A percentile compares a stretch with the other conserved stretches of the same genome.
These are phyloP conservation scores for Protea cynaroides DNA, from an alignment of 164 flowering plant species.

Conservation along the genomic window DNA sequence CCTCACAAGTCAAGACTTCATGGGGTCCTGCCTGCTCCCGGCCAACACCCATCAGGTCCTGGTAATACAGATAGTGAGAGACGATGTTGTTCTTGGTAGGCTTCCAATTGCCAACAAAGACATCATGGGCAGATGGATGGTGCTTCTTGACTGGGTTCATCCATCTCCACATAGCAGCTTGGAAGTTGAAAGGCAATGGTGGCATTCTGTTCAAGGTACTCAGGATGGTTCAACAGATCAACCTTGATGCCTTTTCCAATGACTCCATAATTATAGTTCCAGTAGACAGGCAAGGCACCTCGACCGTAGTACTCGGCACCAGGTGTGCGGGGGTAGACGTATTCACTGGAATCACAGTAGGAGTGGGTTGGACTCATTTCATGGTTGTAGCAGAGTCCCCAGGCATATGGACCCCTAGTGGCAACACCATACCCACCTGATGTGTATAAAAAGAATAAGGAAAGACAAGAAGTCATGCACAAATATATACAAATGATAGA, in stretches of 20 bases:
- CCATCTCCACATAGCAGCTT: slow-evolving; percentile 77
- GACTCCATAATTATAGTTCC: slow-evolving; percentile 80
- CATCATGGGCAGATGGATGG: slow-evolving; percentile 80
- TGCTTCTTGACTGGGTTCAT: slow-evolving; percentile 61
- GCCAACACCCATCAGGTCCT: slow-evolving; percentile 74
- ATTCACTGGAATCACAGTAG: slow-evolving; percentile 58
- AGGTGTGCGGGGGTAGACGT: slow-evolving; percentile 70
- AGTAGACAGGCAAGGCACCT: slow-evolving; percentile 91
- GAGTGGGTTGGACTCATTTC: slow-evolving; percentile 80
- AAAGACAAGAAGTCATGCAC: too few species aligned
- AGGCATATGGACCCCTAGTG: slow-evolving; percentile 81
- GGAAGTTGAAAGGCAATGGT: slow-evolving; percentile 81
- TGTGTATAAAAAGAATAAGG: not conserved
- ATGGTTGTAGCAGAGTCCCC: slow-evolving; percentile 87
- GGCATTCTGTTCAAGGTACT: slow-evolving; percentile 79
- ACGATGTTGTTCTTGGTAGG: slow-evolving; percentile 74
- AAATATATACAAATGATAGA: too few species aligned
- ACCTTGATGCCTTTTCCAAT: slow-evolving; percentile 55
- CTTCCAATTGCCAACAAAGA: slow-evolving; percentile 79
- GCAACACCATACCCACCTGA: slow-evolving; percentile 94
- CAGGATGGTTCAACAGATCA: slow-evolving; percentile 74
- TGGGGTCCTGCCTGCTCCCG: slow-evolving; percentile 64
- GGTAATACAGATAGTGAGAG: slow-evolving; percentile 75
- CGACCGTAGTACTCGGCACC: slow-evolving; percentile 91
- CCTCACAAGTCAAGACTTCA: slow-evolving; percentile 56